Evolutionary conservation across 1,284 basidiomycete species (phyloP).

Genomic region (Cutaneotrichosporon sp.): DNA sequence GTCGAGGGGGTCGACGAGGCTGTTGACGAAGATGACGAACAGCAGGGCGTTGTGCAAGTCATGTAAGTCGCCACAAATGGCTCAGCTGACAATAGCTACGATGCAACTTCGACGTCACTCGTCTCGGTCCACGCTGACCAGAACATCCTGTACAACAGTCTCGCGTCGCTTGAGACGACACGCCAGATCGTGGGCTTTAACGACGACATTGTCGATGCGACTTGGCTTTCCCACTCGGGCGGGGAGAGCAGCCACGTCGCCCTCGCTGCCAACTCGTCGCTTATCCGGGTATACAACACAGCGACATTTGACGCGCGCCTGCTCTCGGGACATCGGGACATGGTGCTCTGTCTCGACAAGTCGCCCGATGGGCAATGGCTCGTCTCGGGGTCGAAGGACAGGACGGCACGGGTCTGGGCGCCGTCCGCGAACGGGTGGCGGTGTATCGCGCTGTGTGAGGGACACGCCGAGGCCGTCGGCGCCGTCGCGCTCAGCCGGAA

Average conservation of each 20-base stretch:
- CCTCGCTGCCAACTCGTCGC: conserved; percentile 89
- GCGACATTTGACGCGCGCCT: conserved; percentile 69
- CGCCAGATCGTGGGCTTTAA: conserved; percentile 96
- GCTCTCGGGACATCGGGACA: conserved; percentile 81
- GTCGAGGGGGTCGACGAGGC: conserved; percentile 52
- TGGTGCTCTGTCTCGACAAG: conserved; percentile 78
- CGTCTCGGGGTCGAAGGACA: conserved; percentile 89
- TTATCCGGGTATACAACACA: conserved; percentile 79
- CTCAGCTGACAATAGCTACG: conserved; percentile 56
- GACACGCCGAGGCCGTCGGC: conserved; percentile 91
- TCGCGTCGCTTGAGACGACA: conserved; percentile 59
- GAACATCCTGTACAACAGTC: conserved; percentile 84
- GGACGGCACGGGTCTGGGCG: conserved; percentile 80
- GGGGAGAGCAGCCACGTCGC: conserved; percentile 60
- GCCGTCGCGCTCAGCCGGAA: conserved; percentile 73
- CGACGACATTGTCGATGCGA: conserved; percentile 90
- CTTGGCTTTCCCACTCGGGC: conserved; percentile 57
- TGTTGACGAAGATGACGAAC: conserved; percentile 65
- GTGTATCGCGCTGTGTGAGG: conserved; percentile 83
- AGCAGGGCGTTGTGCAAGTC: conserved; percentile 46
- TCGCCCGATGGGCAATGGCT: conserved; percentile 66
- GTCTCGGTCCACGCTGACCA: conserved; percentile 94
- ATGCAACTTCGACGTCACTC: conserved; percentile 60
- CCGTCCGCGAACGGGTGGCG: conserved; percentile 56
- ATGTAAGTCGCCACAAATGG: conserved; percentile 19